These are phyloP conservation scores for Simplicillium aogashimaense DNA, from an alignment of 2,329 filamentous ascomycete species.

Conservation along the genomic window DNA sequence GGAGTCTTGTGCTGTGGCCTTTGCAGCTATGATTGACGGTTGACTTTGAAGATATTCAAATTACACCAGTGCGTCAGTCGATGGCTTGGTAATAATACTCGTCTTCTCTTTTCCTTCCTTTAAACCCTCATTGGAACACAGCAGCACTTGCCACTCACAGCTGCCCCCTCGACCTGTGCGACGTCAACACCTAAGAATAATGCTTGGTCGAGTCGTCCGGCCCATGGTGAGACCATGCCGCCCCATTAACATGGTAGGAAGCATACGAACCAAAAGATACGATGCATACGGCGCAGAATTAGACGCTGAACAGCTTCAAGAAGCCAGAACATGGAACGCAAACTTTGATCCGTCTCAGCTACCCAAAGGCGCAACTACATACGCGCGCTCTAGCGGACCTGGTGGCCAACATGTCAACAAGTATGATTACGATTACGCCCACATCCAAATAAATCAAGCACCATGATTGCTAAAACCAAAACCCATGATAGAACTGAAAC, in stretches of 20 bases:
- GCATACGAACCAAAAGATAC: slow-evolving; percentile 23
- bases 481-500: slow-evolving; percentile 40
- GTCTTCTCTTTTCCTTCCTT: too few species aligned
- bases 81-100: too few species aligned
- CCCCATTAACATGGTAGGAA: neutral
- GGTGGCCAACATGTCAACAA: slow-evolving; percentile 56
- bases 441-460: slow-evolving; percentile 38
- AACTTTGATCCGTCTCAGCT: slow-evolving; percentile 31
- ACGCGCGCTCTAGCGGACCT: slow-evolving; percentile 49
- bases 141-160: too few species aligned
- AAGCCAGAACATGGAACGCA: slow-evolving; percentile 41
- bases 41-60: too few species aligned
- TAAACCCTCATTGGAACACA: too few species aligned
- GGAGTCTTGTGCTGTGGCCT: too few species aligned
- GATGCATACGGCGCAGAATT: slow-evolving; percentile 38
- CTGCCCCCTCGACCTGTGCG: neutral
- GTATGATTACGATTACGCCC: slow-evolving; percentile 43
- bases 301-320: slow-evolving; percentile 38
- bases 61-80: too few species aligned
- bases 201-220: too few species aligned
- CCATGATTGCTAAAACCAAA: too few species aligned
- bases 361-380: slow-evolving; percentile 42
- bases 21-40: too few species aligned
- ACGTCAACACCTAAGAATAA: neutral
- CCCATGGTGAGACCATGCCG: too few species aligned